These are phyloP conservation scores for Lentinus tigrinus DNA, from an alignment of 768 basidiomycete species.

Conservation along the genomic window DNA sequence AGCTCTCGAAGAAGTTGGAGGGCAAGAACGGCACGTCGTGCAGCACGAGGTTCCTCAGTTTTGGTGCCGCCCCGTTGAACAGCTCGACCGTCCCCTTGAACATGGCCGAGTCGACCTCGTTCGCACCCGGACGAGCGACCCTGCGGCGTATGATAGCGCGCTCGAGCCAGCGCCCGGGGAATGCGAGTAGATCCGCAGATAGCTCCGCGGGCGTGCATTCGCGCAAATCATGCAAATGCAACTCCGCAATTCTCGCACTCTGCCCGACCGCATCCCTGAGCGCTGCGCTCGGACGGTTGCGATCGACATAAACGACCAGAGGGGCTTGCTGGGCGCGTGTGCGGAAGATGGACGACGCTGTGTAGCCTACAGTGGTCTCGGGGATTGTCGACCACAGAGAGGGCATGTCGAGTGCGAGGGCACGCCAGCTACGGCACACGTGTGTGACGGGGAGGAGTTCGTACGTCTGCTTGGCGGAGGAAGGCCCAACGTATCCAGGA, in stretches of 20 bases:
- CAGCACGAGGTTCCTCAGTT: slow-evolving; percentile 1
- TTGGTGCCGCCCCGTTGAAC: slow-evolving; percentile 2
- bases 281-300: neutral
- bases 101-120: neutral
- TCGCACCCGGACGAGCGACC: neutral
- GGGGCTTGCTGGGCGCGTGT: slow-evolving; percentile 2
- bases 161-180: neutral
- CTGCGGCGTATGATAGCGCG: neutral
- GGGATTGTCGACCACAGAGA: slow-evolving; percentile 16
- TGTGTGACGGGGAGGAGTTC: slow-evolving; percentile 17
- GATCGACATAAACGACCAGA: slow-evolving; percentile 1
- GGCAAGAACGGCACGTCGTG: slow-evolving; percentile 13
- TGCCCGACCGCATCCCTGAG: neutral
- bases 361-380: neutral
- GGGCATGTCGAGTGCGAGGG: slow-evolving; percentile 10
- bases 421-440: slow-evolving; percentile 18
- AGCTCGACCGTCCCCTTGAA: neutral
- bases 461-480: neutral
- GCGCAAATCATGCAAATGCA: slow-evolving; percentile 3
- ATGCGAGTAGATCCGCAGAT: slow-evolving; percentile 3
- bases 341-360: neutral
- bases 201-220: neutral
- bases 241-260: neutral
- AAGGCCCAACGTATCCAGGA: neutral
- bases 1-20: neutral